These are phyloP conservation scores for Ascochyta lentis DNA, from an alignment of 2,329 filamentous ascomycete genomes.

Conservation along the genomic window DNA sequence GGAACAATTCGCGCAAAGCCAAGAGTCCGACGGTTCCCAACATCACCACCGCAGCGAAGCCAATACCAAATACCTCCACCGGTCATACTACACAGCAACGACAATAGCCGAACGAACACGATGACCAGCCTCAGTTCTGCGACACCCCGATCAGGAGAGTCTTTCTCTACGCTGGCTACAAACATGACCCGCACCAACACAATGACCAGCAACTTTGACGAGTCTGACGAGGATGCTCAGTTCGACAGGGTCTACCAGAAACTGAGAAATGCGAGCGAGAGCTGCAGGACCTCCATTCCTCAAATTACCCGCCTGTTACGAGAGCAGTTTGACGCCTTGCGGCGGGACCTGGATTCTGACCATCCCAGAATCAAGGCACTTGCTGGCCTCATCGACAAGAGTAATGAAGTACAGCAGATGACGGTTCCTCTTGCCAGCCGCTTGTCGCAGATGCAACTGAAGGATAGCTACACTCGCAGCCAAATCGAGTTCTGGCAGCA, in stretches of 20 bases:
- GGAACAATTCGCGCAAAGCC: conserved; percentile 41
- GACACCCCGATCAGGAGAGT: conserved; percentile 85
- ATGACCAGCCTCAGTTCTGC: conserved; percentile 56
- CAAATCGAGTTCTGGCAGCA: conserved; percentile 70
- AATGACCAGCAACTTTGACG: conserved; percentile 66
- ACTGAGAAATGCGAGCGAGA: conserved; percentile 74
- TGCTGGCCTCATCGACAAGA: conserved; percentile 73
- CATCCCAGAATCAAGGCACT: conserved; percentile 45
- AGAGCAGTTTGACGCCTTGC: conserved; percentile 37
- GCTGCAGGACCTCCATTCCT: conserved; percentile 75
- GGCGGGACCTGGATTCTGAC: conserved; percentile 43
- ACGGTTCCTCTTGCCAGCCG: conserved; percentile 75
- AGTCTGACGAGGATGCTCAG: conserved; percentile 75
- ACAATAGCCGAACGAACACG: conserved; percentile 62
- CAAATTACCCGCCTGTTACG: conserved; percentile 43
- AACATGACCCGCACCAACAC: conserved; percentile 54
- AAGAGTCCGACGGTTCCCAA: conserved; percentile 39
- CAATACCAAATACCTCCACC: conserved; percentile 45
- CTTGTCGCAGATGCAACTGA: conserved; percentile 81
- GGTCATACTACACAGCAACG: conserved; percentile 53
- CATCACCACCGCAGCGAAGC: conserved; percentile 43
- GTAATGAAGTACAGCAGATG: conserved; percentile 72
- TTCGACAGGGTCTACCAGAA: conserved; percentile 86
- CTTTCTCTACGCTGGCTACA: conserved; percentile 68
- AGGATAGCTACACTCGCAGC: conserved; percentile 77